Conservation (phyloP, 768 basidiomycete genomes). For the Melanogaster broomeanus region DNA sequence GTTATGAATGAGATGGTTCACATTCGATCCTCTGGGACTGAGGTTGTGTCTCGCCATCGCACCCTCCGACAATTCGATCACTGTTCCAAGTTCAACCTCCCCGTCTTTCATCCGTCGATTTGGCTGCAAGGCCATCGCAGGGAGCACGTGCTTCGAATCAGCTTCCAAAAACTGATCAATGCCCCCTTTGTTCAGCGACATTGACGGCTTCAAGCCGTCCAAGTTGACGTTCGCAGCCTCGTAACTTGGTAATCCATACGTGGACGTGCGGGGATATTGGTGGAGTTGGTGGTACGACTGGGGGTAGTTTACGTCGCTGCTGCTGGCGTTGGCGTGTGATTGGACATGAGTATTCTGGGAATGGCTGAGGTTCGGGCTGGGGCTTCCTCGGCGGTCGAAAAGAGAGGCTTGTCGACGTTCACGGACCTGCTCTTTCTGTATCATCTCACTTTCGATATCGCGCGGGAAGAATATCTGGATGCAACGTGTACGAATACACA, state of each 20-base stretch:
- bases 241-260: slow-evolving; percentile 26
- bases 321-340: neutral
- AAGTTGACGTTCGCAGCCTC: slow-evolving; percentile 30
- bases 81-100: slow-evolving; percentile 18
- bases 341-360: neutral
- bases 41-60: slow-evolving; percentile 47
- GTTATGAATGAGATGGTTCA: slow-evolving; percentile 57
- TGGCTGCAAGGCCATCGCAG: slow-evolving; percentile 20
- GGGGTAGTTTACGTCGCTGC: neutral
- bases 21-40: slow-evolving; percentile 23
- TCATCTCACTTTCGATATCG: slow-evolving; percentile 66
- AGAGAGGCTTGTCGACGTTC: slow-evolving; percentile 1
- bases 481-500: neutral
- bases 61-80: slow-evolving; percentile 38
- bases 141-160: neutral
- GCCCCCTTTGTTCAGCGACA: slow-evolving; percentile 29
- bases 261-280: slow-evolving; percentile 18
- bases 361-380: neutral
- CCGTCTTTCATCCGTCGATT: slow-evolving; percentile 27
- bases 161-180: slow-evolving; percentile 30
- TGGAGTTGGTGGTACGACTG: neutral
- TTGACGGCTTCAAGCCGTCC: neutral
- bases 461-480: slow-evolving; percentile 83
- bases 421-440: slow-evolving; percentile 47
- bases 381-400: slow-evolving; percentile 17